Percentiles rank a stretch among this genome's conserved stretches.
Conservation (phyloP, 495 filamentous ascomycete genomes). For the Choiromyces venosus region DNA sequence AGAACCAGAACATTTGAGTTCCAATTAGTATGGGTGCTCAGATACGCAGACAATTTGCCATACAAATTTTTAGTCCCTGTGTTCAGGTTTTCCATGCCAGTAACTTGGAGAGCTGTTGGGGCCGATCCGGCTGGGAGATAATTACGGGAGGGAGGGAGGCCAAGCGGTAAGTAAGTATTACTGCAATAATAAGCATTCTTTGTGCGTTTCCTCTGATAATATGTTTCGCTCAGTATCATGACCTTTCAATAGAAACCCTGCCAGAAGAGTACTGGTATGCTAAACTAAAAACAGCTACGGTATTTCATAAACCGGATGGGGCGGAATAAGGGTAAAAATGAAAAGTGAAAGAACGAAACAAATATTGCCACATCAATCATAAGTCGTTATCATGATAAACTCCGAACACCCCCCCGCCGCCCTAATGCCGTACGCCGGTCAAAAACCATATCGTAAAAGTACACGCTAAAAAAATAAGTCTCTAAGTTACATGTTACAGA, state of each 20-base stretch:
- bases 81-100: no score
- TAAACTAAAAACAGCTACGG: background rate
- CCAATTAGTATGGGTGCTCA: no score
- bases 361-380: background rate
- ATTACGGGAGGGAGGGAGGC: background rate
- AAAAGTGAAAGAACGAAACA: background rate
- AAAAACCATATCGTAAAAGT: background rate
- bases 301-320: background rate
- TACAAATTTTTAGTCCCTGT: no score
- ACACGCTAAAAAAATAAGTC: background rate
- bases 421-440: background rate
- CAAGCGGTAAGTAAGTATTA: background rate
- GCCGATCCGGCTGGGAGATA: background rate
- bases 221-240: background rate
- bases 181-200: background rate
- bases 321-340: background rate
- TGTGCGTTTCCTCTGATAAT: background rate
- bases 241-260: background rate
- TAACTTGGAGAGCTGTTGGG: no score
- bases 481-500: background rate
- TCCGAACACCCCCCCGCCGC: background rate
- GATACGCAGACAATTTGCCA: no score
- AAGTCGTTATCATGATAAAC: background rate
- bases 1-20: no score
- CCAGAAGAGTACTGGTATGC: background rate